Conservation (phyloP, 2,329 filamentous ascomycete genomes). For the Venturia aucupariae region DNA sequence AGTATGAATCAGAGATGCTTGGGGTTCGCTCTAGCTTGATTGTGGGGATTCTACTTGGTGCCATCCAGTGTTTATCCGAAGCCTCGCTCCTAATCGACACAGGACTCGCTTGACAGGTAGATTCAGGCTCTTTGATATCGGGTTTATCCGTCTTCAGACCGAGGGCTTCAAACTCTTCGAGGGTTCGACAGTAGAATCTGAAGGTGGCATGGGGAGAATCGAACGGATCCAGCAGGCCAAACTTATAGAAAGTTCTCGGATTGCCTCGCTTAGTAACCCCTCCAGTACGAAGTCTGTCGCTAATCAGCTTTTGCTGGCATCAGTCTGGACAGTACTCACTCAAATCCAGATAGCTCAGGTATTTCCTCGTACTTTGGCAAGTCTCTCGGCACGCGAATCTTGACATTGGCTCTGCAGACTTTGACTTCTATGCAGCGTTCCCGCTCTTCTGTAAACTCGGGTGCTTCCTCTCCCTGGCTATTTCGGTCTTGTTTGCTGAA, state of each 20-base stretch:
- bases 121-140: background rate
- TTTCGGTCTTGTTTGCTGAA: conserved; percentile 9
- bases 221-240: conserved; percentile 39
- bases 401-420: conserved; percentile 32
- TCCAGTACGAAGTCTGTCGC: conserved; percentile 27
- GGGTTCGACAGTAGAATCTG: conserved; percentile 30
- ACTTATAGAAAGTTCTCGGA: conserved; percentile 38
- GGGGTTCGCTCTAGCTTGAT: background rate
- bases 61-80: conserved; percentile 2
- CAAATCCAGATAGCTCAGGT: conserved; percentile 19
- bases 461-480: background rate
- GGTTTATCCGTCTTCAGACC: background rate
- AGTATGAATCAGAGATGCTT: background rate
- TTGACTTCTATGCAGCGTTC: conserved; percentile 31
- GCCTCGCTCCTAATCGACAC: background rate
- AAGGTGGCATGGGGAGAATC: conserved; percentile 41
- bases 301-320: conserved; percentile 16
- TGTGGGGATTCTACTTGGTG: background rate
- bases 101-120: background rate
- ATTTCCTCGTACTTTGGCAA: conserved; percentile 20
- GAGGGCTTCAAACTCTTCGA: conserved; percentile 12
- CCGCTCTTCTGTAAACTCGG: conserved; percentile 16
- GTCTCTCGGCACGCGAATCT: conserved; percentile 28
- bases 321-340: conserved; percentile 21
- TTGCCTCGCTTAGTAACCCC: conserved; percentile 30